Base-by-base conservation (phyloP, 2,329 filamentous ascomycete genomes). In the Fusarium coffeatum region DNA sequence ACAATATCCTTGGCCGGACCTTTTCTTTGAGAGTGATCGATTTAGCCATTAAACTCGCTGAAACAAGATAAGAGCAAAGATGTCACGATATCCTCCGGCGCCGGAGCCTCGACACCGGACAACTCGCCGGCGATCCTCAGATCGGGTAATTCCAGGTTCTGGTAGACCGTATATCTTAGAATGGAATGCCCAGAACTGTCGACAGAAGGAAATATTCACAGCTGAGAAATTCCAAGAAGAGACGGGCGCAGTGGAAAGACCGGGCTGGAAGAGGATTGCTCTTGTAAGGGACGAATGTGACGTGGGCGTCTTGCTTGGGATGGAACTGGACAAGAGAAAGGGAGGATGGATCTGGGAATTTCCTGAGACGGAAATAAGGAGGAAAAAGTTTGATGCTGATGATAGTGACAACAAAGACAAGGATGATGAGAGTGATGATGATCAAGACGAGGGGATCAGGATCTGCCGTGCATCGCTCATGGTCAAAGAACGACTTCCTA, bases 311-410 rank as follows among this genome's bases (percentile, higher is more conserved):
- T 47, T 69, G 8, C 25, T 71, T 16, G 68, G 68, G 1, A 62
- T 69, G 63, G 73, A 73, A 30, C 16, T 70, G 47, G 68, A 61
- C 4, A 72, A 56, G 22, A 61, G 27, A 22, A 64, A 40, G 20
- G 59, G 42, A 4, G 64, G 63, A 4, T 76, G 74, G 74, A 42
- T 55, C n/a, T 74, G 74, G 71, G 72, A 75, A 42, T 76, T 73
- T 37, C 73, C 73, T 0, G 70, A 75, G 58, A 34, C 56, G 3
- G 69, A 74, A 40, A 59, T 18, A 10, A 51, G 42, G 30, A 62
- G n/a, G 5, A 40, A 23, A 5, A 46, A 18, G 9, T 15, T 23
- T 3, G 56, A 50, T 3, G 61, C 55, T 6, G 50, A 23, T 7
- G 45, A 55, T 4, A n/a, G 13, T 10, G 42, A 47, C 11, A 22